Base-by-base conservation (phyloP, 2,329 filamentous ascomycete species). In the Phaeophleospora eucalypticola region DNA sequence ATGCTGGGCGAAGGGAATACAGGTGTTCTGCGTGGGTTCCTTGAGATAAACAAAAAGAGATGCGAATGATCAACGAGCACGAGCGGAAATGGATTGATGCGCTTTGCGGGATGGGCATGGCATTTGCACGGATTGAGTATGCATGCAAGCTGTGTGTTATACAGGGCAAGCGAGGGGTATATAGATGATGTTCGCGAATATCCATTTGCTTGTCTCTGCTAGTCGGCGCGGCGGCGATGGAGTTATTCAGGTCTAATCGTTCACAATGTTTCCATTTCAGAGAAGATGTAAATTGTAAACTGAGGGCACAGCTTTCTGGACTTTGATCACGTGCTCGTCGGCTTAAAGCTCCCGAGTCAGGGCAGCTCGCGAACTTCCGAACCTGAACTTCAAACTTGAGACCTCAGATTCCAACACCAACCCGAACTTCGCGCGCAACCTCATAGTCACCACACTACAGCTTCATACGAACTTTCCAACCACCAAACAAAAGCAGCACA, bases 161-260 rank as follows among this genome's bases (percentile, higher is more conserved):
- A 12, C 36, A 12, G 12, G 24, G 24, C 24, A 29, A 29, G 12
- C 12, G n/a, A n/a, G n/a, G n/a, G 24, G 24, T 29, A 29, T 29
- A 29, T 29, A 29, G 43, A 46, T 33, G 14, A 46, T 46, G 36
- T 36, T 33, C 41, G 43, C 43, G 43, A 41, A 41, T 40, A 35
- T 46, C 43, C 36, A 39, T 40, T 24, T 46, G 43, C 36, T 34
- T 29, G 24, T 29, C 24, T 29, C 24, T 29, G 24, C 24, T 29
- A 7, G 24, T 29, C n/a, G 24, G 24, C 24, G 24, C 12, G 24
- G 12, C 24, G 24, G 24, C 24, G 24, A 29, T 29, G 24, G 24
- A 29, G 24, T 29, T 29, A 12, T 29, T 29, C 12, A 12, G 12
- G 6, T 29, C 24, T 7, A 29, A 29, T 29, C 12, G 24, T 29